These are phyloP conservation scores for Zanthoxylum bungeanum DNA, from an alignment of 345 rosid genomes.

Conservation along the genomic window DNA sequence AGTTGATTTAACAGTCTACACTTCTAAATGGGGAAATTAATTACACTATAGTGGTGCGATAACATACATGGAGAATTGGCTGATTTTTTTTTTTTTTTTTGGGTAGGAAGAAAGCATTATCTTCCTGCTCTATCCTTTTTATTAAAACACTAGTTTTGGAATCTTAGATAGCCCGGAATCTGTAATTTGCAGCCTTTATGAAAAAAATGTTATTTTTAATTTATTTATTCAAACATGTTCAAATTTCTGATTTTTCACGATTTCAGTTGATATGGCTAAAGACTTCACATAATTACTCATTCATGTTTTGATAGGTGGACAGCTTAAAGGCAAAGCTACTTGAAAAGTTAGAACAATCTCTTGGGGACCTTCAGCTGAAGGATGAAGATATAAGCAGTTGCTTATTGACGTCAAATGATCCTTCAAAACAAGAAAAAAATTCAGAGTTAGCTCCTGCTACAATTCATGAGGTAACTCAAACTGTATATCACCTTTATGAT, in stretches of 20 bases:
- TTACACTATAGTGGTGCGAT: neutral
- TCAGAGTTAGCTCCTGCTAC: conserved; percentile 29
- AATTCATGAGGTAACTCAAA: conserved; percentile 58
- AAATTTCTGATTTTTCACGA: neutral
- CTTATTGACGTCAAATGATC: conserved; percentile 37
- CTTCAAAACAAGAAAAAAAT: conserved; percentile 34
- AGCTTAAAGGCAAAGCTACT: conserved; percentile 77
- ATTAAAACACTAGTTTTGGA: neutral
- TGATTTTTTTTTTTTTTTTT: too few relatives aligned
- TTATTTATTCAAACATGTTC: neutral
- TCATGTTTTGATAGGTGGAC: conserved; percentile 55
- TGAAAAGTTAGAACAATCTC: conserved; percentile 87
- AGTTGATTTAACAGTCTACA: neutral
- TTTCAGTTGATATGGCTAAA: neutral
- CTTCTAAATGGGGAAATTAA: neutral
- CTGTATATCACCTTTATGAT: conserved; percentile 10
- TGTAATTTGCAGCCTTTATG: conserved; percentile 2
- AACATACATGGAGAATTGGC: neutral
- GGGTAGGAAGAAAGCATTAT: neutral
- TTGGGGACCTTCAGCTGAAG: conserved; percentile 66
- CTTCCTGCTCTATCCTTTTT: neutral
- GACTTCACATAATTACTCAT: neutral
- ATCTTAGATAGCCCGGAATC: neutral
- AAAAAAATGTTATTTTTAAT: neutral
- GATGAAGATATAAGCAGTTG: conserved; percentile 38